phyloP scores from a whole-genome alignment of 495 filamentous ascomycete species.

The Hypoxylon subgilvum region DNA sequence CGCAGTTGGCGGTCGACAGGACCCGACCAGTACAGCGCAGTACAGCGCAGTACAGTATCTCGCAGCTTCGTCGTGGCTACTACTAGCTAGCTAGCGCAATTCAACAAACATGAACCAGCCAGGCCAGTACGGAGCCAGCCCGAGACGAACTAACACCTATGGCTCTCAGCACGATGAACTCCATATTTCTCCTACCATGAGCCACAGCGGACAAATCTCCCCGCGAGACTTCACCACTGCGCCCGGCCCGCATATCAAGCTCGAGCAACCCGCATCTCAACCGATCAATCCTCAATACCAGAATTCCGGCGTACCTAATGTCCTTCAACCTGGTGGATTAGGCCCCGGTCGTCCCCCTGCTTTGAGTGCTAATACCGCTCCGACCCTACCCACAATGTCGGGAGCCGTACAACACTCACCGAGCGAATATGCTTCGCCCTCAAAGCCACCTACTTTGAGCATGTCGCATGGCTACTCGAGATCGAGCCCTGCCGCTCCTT shows the following conservation, averaged over 20 bases:
- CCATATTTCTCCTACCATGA: conserved; percentile 70
- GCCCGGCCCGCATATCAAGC: conserved; percentile 66
- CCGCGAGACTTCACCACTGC: conserved; percentile 55
- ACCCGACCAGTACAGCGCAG: too few species aligned
- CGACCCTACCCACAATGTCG: conserved; percentile 69
- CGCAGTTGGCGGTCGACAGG: conserved; percentile 27
- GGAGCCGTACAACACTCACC: conserved; percentile 59
- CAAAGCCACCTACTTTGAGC: conserved; percentile 66
- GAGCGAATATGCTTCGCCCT: conserved; percentile 67
- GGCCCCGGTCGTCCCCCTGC: conserved; percentile 64
- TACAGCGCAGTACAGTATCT: conserved; percentile 63
- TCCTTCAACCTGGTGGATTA: conserved; percentile 67
- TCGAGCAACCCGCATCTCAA: conserved; percentile 61
- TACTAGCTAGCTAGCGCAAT: conserved; percentile 11
- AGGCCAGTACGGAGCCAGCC: conserved; percentile 51
- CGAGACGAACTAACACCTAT: conserved; percentile 51
- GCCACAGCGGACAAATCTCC: conserved; percentile 52
- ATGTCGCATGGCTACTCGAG: conserved; percentile 75
- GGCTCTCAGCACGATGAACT: conserved; percentile 69
- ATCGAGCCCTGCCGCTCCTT: conserved; percentile 74
- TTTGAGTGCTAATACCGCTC: conserved; percentile 73
- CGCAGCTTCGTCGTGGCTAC: conserved; percentile 56
- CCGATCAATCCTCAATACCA: conserved; percentile 62
- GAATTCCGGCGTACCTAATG: conserved; percentile 66
- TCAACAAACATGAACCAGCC: conserved; percentile 58